Evolutionary conservation across 441 rosid genomes (phyloP), one percentile per base, ranked within the genome.

Genomic region (Euphorbia celastroides): DNA sequence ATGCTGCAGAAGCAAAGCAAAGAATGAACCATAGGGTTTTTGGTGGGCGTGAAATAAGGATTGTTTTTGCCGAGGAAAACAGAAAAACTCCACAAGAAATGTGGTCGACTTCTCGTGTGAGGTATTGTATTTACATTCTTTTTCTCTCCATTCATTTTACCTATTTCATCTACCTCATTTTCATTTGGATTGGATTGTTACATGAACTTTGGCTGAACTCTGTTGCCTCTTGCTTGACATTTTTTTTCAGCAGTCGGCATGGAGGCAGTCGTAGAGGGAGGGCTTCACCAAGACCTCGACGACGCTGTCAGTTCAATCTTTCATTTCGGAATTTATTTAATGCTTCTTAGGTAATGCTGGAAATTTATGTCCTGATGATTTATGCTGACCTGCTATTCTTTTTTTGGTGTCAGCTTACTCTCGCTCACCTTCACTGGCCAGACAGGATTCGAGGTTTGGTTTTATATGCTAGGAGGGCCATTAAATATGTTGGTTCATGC

Each of bases 11-110:
- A 80, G 98, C 98, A 3, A 86, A 86, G 82, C 84, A 87, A 71
- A 80, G 86, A 8, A 83, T 93, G 94, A 79, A 93, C 69, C 89
- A 86, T 73, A 76, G 83, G 72, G 74, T 84, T 66, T 84, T 93
- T 73, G 98, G 98, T 72, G 97, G 98, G 30, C 92, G 97, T 20
- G 98, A 93, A 86, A 87, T 90, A 67, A 74, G 88, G 64, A 93
- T 93, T 77, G 98, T 88, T 66, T 93, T 86, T 78, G 94, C 98
- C 55, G 98, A 93, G 79, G 98, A 93, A 70, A 93, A 90, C 56
- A 83, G 97, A 20, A 93, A 90, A 77, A 90, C 92, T 68, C 97
- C 97, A 32, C 88, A 67, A 64, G 97, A 93, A 75, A 93, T 93
- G 98, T 88, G 88, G 0, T 5, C 7, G 20, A 80, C 55, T 65